Percentiles rank a stretch among this genome's conserved stretches.
Conservation (phyloP, 805 yeast species). For the Candida succiphila region DNA sequence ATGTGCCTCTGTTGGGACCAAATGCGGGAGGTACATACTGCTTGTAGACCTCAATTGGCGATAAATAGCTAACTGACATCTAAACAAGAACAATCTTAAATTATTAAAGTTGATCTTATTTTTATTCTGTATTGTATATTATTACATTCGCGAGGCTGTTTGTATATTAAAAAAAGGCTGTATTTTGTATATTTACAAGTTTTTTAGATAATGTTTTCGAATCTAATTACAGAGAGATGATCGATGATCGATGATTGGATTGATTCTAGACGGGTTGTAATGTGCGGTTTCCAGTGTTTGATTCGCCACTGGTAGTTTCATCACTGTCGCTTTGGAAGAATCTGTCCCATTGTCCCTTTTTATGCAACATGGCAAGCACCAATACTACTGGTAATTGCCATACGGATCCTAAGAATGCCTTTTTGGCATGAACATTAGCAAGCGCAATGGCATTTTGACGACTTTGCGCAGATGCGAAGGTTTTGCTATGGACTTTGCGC, state of each 20-base stretch:
- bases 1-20: slow-evolving; percentile 35
- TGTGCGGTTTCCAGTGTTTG: too few relatives aligned
- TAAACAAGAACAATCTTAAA: too few relatives aligned
- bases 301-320: slow-evolving; percentile 1
- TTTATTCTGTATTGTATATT: too few relatives aligned
- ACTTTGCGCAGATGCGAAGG: slow-evolving; percentile 23
- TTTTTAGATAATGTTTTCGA: too few relatives aligned
- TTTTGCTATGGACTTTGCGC: slow-evolving; percentile 40
- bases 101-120: too few relatives aligned
- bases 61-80: too few relatives aligned
- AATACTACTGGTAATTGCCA: slow-evolving; percentile 88
- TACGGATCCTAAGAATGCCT: slow-evolving; percentile 88
- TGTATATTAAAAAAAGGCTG: too few relatives aligned
- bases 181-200: too few relatives aligned
- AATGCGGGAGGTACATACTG: slow-evolving; percentile 37
- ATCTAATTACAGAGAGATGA: too few relatives aligned
- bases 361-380: slow-evolving; percentile 88
- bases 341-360: slow-evolving; percentile 92
- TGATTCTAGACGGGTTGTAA: not conserved
- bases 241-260: too few relatives aligned
- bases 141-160: too few relatives aligned
- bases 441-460: slow-evolving; percentile 48
- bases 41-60: too few relatives aligned
- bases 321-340: slow-evolving; percentile 24
- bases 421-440: slow-evolving; percentile 68